Base-by-base conservation (phyloP, 2,329 filamentous ascomycete species). In the Aspergillus hiratsukae region DNA sequence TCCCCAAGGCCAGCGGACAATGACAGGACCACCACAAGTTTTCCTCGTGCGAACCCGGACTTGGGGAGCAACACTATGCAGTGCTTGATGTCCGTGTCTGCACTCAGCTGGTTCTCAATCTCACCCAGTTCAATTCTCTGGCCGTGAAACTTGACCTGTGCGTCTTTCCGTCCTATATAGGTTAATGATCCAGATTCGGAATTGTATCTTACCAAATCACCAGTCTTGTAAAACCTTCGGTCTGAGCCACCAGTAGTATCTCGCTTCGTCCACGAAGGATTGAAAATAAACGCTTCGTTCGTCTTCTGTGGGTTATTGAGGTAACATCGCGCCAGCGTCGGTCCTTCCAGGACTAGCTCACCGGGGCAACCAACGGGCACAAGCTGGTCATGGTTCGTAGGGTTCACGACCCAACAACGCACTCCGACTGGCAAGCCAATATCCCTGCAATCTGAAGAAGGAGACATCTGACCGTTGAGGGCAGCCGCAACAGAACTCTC, bases 91-190 rank as follows among this genome's bases (percentile, higher is more conserved):
- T 62, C 57, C 1, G 58, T 29, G 49, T 74, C 66, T 17, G 62
- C 63, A 28, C 57, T 66, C 11, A 75, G 59, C 35, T 70, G 75
- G 58, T 72, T 73, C 66, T 76, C 81, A 53, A 79, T 80, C 66
- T 79, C 80, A 10, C 75, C 79, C 51, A 86, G 76, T 70, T 86
- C 88, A 52, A 87, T 81, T 54, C 86, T 76, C 61, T 83, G 86
- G 27, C 88, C 89, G 10, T 80, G 78, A 28, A 89, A 73, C 71
- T 90, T 89, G 54, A 87, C 81, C 68, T 87, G 86, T n/a, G 81
- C 81, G 63, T 89, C 87, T 61, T 85, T 86, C 50, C 87, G 79
- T 17, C 85, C 85, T 41, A 86, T 57, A 58, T 72, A 75, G 11
- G 66, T 69, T n/a, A 75, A 59, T 2, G 71, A 67, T 27, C 73